Conservation (phyloP, 768 basidiomycete species). For the Hypholoma sublateritium region DNA sequence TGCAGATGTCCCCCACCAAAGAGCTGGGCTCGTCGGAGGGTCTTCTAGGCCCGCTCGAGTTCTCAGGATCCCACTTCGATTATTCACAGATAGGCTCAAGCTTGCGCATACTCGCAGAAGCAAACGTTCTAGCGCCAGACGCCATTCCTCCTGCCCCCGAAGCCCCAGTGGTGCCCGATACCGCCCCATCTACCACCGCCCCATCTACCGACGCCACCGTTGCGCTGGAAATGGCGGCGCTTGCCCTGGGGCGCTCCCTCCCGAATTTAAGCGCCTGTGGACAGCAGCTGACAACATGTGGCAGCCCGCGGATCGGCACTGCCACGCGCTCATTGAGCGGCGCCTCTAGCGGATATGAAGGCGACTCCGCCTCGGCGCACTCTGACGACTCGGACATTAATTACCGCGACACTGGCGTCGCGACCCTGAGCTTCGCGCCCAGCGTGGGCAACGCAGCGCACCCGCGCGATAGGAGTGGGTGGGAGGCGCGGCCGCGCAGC, state of each 20-base stretch:
- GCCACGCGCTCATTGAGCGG: constrained; percentile 1
- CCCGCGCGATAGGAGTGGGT: neutral
- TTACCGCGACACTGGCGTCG: neutral
- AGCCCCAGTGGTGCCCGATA: neutral
- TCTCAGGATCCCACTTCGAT: constrained; percentile 1
- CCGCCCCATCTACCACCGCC: neutral
- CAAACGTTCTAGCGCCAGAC: constrained; percentile 7
- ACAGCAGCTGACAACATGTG: neutral
- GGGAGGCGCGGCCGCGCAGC: neutral
- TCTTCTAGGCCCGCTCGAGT: neutral
- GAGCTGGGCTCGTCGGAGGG: constrained; percentile 1
- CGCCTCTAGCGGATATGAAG: constrained; percentile 4
- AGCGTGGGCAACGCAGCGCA: neutral
- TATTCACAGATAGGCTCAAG: constrained; percentile 11
- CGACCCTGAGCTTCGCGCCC: neutral
- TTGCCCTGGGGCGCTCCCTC: neutral
- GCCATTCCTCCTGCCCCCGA: neutral
- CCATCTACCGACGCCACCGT: neutral
- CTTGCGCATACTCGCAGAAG: constrained; percentile 4
- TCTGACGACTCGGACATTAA: neutral
- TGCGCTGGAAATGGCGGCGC: no score
- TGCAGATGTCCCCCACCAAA: neutral
- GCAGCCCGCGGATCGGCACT: constrained; percentile 2
- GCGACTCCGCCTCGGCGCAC: constrained; percentile 2
- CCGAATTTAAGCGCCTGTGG: constrained; percentile 5